These are phyloP conservation scores for Vitis cinerea DNA, from an alignment of 164 flowering plant genomes.

Conservation along the genomic window DNA sequence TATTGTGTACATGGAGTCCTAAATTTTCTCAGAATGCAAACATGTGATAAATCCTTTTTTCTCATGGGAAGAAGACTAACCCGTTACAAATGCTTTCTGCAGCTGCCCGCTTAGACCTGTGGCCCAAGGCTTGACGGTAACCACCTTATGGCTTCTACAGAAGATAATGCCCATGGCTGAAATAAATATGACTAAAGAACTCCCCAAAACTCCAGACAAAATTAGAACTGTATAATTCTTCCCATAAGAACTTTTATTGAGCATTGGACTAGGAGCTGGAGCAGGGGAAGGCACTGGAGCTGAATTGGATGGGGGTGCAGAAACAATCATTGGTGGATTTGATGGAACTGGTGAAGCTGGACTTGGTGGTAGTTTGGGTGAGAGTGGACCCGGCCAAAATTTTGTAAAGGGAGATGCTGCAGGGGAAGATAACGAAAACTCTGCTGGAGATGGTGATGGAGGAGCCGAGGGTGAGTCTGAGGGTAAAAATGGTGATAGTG, in stretches of 20 bases:
- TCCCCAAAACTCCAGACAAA: conserved; percentile 28
- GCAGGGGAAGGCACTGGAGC: conserved; percentile 23
- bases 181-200: conserved; percentile 25
- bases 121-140: conserved; percentile 65
- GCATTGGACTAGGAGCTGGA: conserved; percentile 16
- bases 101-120: conserved; percentile 77
- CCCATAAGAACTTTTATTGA: conserved; percentile 4
- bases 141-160: conserved; percentile 41
- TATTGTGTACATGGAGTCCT: neutral
- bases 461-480: neutral
- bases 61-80: conserved; percentile 23
- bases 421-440: conserved; percentile 15
- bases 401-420: conserved; percentile 11
- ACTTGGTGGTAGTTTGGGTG: conserved; percentile 25
- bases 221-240: conserved; percentile 12
- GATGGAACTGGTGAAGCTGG: conserved; percentile 12
- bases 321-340: conserved; percentile 8
- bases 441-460: conserved; percentile 11
- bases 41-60: neutral
- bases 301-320: conserved; percentile 11
- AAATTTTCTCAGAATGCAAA: neutral
- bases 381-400: conserved; percentile 18
- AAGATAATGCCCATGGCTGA: conserved; percentile 27
- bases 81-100: conserved; percentile 64
- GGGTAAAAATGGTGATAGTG: conserved; percentile 8